These are phyloP conservation scores for Phytophthora sp. DNA, from an alignment of 352 stramenopile genomes.

Conservation along the genomic window DNA sequence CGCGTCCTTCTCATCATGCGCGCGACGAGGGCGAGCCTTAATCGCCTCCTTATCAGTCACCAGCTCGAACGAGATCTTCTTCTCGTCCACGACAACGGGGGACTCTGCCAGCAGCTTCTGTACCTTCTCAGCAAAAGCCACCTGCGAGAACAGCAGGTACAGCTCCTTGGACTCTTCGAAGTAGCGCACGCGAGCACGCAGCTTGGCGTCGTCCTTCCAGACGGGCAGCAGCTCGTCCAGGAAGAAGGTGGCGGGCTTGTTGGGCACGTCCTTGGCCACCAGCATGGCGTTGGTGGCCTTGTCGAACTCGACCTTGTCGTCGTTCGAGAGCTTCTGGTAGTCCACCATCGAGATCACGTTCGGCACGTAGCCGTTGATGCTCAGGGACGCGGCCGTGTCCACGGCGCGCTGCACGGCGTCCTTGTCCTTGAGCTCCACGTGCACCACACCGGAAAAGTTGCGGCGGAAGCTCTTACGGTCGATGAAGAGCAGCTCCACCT, in stretches of 20 bases:
- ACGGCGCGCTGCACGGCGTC: conserved; percentile 58
- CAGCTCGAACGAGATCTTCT: conserved; percentile 74
- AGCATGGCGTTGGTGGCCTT: conserved; percentile 85
- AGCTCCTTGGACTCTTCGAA: conserved; percentile 69
- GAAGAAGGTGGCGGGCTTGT: conserved; percentile 73
- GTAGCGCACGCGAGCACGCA: conserved; percentile 78
- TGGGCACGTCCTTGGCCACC: conserved; percentile 81
- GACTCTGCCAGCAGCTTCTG: conserved; percentile 43
- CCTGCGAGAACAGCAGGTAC: conserved; percentile 82
- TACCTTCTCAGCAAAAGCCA: conserved; percentile 70
- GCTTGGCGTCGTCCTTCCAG: conserved; percentile 69
- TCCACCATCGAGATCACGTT: conserved; percentile 56
- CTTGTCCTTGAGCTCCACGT: conserved; percentile 78
- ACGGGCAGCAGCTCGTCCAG: conserved; percentile 73
- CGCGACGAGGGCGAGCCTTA: conserved; percentile 64
- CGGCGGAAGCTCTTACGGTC: conserved; percentile 74
- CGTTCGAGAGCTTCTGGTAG: conserved; percentile 68
- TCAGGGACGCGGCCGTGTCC: conserved; percentile 54
- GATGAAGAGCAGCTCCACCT: conserved; percentile 76
- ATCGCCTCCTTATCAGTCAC: conserved; percentile 80
- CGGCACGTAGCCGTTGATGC: conserved; percentile 65
- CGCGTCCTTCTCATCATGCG: conserved; percentile 36
- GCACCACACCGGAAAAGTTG: conserved; percentile 73
- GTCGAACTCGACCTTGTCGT: conserved; percentile 84
- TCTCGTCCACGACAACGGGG: conserved; percentile 63